Base-by-base conservation (phyloP, 768 basidiomycete genomes). In the Lentinula edodes region DNA sequence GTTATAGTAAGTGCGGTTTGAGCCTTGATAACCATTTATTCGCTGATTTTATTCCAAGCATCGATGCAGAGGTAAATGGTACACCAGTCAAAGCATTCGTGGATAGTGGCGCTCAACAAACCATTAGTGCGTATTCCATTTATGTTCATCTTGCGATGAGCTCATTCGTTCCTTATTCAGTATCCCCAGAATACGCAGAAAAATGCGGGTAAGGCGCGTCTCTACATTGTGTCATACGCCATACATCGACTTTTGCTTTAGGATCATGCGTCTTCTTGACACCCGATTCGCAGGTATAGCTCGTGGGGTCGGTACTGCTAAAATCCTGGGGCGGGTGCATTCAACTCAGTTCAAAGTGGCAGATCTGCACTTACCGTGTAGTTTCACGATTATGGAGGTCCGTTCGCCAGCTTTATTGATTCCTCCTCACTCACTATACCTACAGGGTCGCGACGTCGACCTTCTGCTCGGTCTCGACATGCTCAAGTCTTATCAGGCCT, bases 381-480 rank as follows among this genome's bases (percentile, higher is more conserved):
- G 93, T 0, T 92, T 98, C 72, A 94, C 93, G 7, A 87, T 99
- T 63, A 91, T 99, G 84, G 97, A 99, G 84, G 92, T 90, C 23
- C 18, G 48, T 39, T 9, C 20, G 8, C 20, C 23, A 23, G 46
- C 20, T 20, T n/a, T 5, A n/a, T 9, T 20, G 4, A 9, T 23
- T 52, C 52, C 32, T 15, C 42, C 34, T 50, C n/a, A 48, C 28
- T 28, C 35, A 23, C 46, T 50, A 13, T 28, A 43, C 58, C 28
- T 53, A 35, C 61, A 94, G 91, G 95, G 95, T 41, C 85, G 88
- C 36, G 88, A 91, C 61, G 94, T 98, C 51, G 96, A 98, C 69
- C 85, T 99, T n/a, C 79, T 99, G 3, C 88, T 99, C 45, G 97
- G 97, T 6, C 82, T 99, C n/a, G 97, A 99, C 80, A 98, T 98